These are phyloP conservation scores for Rauvolfia tetraphylla DNA, from an alignment of 257 asterid genomes.

Conservation along the genomic window DNA sequence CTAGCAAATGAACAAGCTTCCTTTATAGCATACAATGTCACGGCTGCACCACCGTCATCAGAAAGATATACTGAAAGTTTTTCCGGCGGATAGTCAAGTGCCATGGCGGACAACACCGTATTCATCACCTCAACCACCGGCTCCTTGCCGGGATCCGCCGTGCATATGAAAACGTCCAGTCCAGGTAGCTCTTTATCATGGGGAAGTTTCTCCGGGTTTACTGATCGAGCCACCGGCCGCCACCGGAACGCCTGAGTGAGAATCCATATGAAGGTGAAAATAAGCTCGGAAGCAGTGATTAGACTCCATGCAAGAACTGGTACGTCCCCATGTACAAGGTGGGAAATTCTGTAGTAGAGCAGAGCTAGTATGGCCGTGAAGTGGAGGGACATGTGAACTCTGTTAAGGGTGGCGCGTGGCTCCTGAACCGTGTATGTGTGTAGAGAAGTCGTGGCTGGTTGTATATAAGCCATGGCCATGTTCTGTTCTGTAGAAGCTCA, in stretches of 20 bases:
- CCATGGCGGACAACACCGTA: slow-evolving; percentile 77
- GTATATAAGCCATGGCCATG: not conserved
- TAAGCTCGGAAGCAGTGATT: slow-evolving; percentile 47
- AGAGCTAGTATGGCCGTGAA: slow-evolving; percentile 40
- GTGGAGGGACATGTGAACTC: slow-evolving; percentile 62
- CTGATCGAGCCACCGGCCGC: slow-evolving; percentile 67
- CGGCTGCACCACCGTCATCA: slow-evolving; percentile 73
- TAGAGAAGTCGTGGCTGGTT: slow-evolving; percentile 25
- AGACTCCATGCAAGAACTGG: slow-evolving; percentile 50
- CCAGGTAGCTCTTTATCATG: slow-evolving; percentile 40
- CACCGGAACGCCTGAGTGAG: slow-evolving; percentile 67
- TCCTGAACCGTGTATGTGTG: slow-evolving; percentile 61
- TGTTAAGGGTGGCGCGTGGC: slow-evolving; percentile 47
- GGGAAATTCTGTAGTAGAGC: slow-evolving; percentile 57
- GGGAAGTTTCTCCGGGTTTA: slow-evolving; percentile 52
- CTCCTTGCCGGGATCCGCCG: slow-evolving; percentile 72
- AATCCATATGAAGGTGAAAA: slow-evolving; percentile 58
- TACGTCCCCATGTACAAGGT: slow-evolving; percentile 31
- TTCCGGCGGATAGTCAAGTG: slow-evolving; percentile 65
- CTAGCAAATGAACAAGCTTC: slow-evolving; percentile 57
- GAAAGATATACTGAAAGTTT: slow-evolving; percentile 73
- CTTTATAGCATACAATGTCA: slow-evolving; percentile 58
- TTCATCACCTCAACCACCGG: slow-evolving; percentile 83
- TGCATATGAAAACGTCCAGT: slow-evolving; percentile 65
- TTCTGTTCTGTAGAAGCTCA: not conserved